phyloP scores from a whole-genome alignment of 2,329 filamentous ascomycete genomes.

The Gaeumannomyces tritici region DNA sequence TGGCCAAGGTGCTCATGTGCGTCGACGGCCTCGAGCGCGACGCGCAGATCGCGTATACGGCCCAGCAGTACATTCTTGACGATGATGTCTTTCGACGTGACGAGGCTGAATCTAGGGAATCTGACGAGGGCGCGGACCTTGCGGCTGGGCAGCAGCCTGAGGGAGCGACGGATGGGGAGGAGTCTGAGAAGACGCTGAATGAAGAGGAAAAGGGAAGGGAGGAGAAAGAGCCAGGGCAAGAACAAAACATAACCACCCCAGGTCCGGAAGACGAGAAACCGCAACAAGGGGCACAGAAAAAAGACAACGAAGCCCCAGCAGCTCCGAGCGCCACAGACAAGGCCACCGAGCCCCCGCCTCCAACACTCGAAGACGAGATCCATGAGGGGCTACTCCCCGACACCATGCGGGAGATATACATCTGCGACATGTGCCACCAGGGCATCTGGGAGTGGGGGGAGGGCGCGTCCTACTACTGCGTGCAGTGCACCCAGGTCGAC shows the following conservation, averaged over 20 bases:
- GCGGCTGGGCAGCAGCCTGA: neutral
- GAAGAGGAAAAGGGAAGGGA: neutral
- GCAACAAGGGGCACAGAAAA: neutral
- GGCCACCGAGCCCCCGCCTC: neutral
- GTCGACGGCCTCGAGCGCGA: slow-evolving; percentile 10
- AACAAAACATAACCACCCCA: too few relatives aligned
- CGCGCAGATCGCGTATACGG: slow-evolving; percentile 10
- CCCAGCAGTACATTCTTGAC: slow-evolving; percentile 9
- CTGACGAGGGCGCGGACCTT: neutral
- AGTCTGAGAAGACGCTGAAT: neutral
- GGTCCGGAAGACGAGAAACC: too few relatives aligned
- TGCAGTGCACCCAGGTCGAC: slow-evolving; percentile 9
- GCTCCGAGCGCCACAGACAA: neutral
- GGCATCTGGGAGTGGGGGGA: slow-evolving; percentile 3
- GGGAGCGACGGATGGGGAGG: neutral
- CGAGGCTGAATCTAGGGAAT: neutral
- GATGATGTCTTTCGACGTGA: slow-evolving; percentile 1
- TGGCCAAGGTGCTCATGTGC: slow-evolving; percentile 10
- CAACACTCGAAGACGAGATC: neutral
- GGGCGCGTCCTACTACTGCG: slow-evolving; percentile 9
- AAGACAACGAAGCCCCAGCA: neutral
- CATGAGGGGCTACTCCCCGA: neutral
- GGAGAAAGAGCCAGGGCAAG: neutral
- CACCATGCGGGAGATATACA: neutral
- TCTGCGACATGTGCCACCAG: neutral